Conservation (phyloP, 2,329 filamentous ascomycete genomes). For the Leptographium lundbergii region DNA sequence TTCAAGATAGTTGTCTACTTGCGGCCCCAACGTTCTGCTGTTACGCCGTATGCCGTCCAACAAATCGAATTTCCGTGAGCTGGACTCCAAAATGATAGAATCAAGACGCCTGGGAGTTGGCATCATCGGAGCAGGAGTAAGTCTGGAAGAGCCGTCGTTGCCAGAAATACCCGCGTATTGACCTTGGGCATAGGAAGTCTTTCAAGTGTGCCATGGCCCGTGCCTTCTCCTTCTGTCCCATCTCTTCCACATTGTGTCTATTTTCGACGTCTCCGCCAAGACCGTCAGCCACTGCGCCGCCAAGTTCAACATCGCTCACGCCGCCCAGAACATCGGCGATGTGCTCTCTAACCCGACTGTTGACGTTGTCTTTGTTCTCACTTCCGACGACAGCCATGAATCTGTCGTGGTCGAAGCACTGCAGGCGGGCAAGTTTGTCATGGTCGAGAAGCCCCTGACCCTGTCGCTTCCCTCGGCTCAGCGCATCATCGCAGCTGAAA, state of each 20-base stretch:
- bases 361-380: too few relatives aligned
- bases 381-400: too few relatives aligned
- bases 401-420: constrained; percentile 44
- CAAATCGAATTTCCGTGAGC: too few relatives aligned
- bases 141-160: too few relatives aligned
- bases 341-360: constrained; percentile 29
- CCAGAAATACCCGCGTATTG: too few relatives aligned
- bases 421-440: constrained; percentile 37
- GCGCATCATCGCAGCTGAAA: constrained; percentile 36
- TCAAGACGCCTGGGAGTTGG: too few relatives aligned
- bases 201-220: constrained; percentile 1
- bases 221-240: not conserved
- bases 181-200: not conserved
- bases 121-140: too few relatives aligned
- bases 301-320: constrained; percentile 15
- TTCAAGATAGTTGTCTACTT: too few relatives aligned
- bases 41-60: too few relatives aligned
- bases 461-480: constrained; percentile 33
- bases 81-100: too few relatives aligned
- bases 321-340: constrained; percentile 24
- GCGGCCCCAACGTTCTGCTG: too few relatives aligned
- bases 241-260: constrained; percentile 14
- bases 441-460: constrained; percentile 47
- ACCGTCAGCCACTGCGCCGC: constrained; percentile 15
- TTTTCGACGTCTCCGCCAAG: constrained; percentile 36